phyloP scores from a whole-genome alignment of 1,284 basidiomycete species.

The Schizophyllum amplum region DNA sequence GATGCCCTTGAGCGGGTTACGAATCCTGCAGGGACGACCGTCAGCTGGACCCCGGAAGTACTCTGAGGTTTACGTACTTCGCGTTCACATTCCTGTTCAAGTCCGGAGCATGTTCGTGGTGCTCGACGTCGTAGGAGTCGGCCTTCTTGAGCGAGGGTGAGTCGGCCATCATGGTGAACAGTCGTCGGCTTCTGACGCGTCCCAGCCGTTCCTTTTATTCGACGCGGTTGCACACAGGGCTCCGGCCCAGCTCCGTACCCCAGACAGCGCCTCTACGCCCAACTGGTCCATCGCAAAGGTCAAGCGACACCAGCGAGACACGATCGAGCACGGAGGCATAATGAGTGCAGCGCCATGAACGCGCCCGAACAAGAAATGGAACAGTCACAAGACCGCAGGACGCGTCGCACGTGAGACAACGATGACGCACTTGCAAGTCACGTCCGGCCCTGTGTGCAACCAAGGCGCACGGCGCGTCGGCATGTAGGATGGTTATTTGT shows the following conservation, averaged over 20 bases:
- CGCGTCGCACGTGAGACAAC: background rate
- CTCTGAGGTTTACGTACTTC: background rate
- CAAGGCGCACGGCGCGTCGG: background rate
- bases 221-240: background rate
- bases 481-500: background rate
- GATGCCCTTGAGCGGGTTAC: background rate
- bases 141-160: constrained; percentile 4
- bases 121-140: constrained; percentile 4
- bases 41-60: background rate
- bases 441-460: background rate
- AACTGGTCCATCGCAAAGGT: background rate
- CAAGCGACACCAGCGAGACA: background rate
- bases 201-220: background rate
- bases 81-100: constrained; percentile 8
- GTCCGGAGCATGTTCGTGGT: constrained; percentile 2
- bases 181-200: background rate
- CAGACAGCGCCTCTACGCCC: background rate
- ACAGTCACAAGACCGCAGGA: background rate
- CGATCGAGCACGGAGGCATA: background rate
- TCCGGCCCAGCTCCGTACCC: background rate
- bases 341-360: too few species aligned
- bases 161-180: background rate
- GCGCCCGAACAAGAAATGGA: background rate
- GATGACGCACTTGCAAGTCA: background rate
- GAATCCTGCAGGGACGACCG: background rate